Conservation (phyloP, 1,284 basidiomycete species). For the Sporisorium exsertum region DNA sequence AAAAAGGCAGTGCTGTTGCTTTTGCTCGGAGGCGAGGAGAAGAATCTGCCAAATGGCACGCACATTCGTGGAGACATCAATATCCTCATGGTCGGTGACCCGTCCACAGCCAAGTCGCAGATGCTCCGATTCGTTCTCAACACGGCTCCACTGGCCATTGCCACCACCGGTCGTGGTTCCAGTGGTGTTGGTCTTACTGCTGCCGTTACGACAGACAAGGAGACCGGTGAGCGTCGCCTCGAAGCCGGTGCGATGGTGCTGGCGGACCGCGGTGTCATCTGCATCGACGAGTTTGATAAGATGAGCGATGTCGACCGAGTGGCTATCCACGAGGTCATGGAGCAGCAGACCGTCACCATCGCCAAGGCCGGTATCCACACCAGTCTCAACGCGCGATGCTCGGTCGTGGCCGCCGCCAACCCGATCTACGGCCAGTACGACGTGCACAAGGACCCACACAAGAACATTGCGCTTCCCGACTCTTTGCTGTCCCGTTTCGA, state of each 20-base stretch:
- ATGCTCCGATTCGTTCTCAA: constrained; percentile 95
- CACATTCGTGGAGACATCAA: constrained; percentile 99
- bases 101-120: constrained; percentile 96
- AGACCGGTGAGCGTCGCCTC: constrained; percentile 90
- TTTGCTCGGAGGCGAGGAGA: constrained; percentile 94
- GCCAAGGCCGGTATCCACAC: constrained; percentile 99
- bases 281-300: constrained; percentile 99
- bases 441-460: constrained; percentile 98
- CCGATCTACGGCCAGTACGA: constrained; percentile 99
- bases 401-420: constrained; percentile 97
- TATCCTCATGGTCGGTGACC: constrained; percentile 98
- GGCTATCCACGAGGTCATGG: constrained; percentile 99
- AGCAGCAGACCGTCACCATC: constrained; percentile 95
- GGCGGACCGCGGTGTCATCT: constrained; percentile 98
- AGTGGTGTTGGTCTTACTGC: constrained; percentile 99
- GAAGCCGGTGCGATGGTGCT: constrained; percentile 99
- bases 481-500: constrained; percentile 99
- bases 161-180: constrained; percentile 95
- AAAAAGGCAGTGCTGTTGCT: constrained; percentile 93
- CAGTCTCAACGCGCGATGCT: constrained; percentile 95
- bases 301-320: constrained; percentile 99
- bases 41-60: constrained; percentile 96
- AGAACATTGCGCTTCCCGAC: constrained; percentile 98
- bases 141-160: constrained; percentile 95
- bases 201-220: constrained; percentile 98